Evolutionary conservation across 2,329 filamentous ascomycete species (phyloP).

Genomic region (Trichoderma koningiopsis): DNA sequence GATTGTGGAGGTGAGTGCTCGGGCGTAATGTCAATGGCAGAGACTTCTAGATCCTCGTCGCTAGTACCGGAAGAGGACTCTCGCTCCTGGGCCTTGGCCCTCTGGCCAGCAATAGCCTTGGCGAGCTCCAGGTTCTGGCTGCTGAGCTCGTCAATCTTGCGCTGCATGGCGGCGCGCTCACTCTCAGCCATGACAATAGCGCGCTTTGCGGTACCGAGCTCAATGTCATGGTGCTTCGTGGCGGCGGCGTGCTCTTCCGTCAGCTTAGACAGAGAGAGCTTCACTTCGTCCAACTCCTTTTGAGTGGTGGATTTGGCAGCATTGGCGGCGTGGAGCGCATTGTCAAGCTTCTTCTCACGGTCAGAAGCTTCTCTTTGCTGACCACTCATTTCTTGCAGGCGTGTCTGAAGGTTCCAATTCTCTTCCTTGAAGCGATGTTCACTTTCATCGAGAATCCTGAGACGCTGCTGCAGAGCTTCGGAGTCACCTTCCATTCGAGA

Average conservation of each 20-base stretch:
- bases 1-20: slow-evolving; percentile 90
- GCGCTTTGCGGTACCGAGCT: slow-evolving; percentile 80
- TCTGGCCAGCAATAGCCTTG: slow-evolving; percentile 73
- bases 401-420: slow-evolving; percentile 96
- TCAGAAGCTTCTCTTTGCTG: slow-evolving; percentile 75
- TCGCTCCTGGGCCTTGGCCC: slow-evolving; percentile 67
- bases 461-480: slow-evolving; percentile 75
- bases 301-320: slow-evolving; percentile 77
- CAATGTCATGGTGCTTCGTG: slow-evolving; percentile 84
- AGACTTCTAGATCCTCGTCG: slow-evolving; percentile 65
- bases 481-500: slow-evolving; percentile 80
- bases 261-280: slow-evolving; percentile 75
- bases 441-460: slow-evolving; percentile 85
- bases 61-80: slow-evolving; percentile 61
- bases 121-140: slow-evolving; percentile 90
- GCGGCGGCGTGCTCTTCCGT: slow-evolving; percentile 75
- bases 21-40: slow-evolving; percentile 71
- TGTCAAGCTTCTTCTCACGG: slow-evolving; percentile 78
- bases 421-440: slow-evolving; percentile 97
- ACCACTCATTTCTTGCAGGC: slow-evolving; percentile 79
- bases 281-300: slow-evolving; percentile 89
- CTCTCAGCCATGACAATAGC: slow-evolving; percentile 76
- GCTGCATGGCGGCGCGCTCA: slow-evolving; percentile 76
- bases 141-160: slow-evolving; percentile 84
- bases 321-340: slow-evolving; percentile 68